phyloP scores from a whole-genome alignment of 805 yeast genomes.

The Hermanozyma aechmeae region DNA sequence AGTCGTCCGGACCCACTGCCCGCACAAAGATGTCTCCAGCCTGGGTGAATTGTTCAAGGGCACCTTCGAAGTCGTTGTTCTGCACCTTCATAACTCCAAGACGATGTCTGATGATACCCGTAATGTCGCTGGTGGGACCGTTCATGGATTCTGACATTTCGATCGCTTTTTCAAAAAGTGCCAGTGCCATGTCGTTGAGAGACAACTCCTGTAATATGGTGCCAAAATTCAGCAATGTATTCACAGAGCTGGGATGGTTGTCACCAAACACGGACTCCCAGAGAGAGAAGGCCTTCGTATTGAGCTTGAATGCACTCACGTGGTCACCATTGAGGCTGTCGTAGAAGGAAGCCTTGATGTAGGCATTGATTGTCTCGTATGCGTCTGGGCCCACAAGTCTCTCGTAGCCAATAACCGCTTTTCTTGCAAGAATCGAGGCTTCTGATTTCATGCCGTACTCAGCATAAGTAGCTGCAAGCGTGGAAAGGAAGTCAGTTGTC shows the following conservation, averaged over 20 bases:
- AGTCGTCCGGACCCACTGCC: conserved; percentile 60
- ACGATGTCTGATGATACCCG: conserved; percentile 63
- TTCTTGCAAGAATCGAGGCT: conserved; percentile 59
- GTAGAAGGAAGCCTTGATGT: conserved; percentile 64
- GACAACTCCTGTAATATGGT: conserved; percentile 47
- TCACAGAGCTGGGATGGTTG: conserved; percentile 62
- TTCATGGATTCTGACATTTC: conserved; percentile 40
- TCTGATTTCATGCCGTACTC: conserved; percentile 47
- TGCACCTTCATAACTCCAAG: conserved; percentile 42
- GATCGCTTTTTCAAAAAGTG: conserved; percentile 45
- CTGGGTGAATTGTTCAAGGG: conserved; percentile 45
- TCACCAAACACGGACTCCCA: conserved; percentile 53
- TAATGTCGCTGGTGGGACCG: conserved; percentile 51
- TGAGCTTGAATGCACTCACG: conserved; percentile 52
- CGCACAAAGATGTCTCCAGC: conserved; percentile 50
- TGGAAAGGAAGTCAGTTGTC: conserved; percentile 60
- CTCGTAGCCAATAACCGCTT: conserved; percentile 66
- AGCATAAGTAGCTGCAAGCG: conserved; percentile 57
- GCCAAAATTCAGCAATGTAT: conserved; percentile 54
- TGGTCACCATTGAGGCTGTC: conserved; percentile 56
- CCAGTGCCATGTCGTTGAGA: conserved; percentile 37
- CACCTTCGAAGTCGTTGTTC: conserved; percentile 41
- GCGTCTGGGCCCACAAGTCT: conserved; percentile 77
- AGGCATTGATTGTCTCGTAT: conserved; percentile 60
- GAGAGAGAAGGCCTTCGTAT: conserved; percentile 47